Evolutionary conservation across 352 stramenopile genomes (phyloP).

Genomic region (Globisporangium spiculum): DNA sequence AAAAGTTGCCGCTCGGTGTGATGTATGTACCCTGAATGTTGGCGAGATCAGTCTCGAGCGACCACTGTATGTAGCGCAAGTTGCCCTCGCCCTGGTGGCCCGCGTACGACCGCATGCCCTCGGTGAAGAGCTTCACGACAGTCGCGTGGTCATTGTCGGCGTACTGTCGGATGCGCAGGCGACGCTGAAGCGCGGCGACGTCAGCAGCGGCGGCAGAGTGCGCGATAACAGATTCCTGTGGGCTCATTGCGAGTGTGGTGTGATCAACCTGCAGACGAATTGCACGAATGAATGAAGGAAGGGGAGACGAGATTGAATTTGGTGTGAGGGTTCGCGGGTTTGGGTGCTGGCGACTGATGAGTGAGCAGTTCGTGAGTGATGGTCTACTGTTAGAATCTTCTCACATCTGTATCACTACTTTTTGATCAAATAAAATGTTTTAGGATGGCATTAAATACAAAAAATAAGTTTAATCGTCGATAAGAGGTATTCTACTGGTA

Average conservation of each 20-base stretch:
- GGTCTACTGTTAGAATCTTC: not conserved
- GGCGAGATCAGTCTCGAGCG: constrained; percentile 27
- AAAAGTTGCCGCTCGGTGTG: constrained; percentile 36
- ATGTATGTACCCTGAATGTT: constrained; percentile 37
- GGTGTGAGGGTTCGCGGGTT: not conserved
- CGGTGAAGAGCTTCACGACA: constrained; percentile 16
- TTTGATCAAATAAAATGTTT: not conserved
- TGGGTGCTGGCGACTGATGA: not conserved
- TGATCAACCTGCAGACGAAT: not conserved
- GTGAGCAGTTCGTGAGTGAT: constrained; percentile 4
- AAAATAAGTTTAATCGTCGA: no score
- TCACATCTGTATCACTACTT: not conserved
- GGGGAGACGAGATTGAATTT: not conserved
- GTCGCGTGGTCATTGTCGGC: constrained; percentile 19
- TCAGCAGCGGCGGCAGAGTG: not conserved
- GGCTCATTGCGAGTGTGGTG: not conserved
- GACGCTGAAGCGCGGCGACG: not conserved
- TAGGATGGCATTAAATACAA: not conserved
- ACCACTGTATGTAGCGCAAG: constrained; percentile 20
- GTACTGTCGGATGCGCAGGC: constrained; percentile 26
- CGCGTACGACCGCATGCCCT: constrained; percentile 11
- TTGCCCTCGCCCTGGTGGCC: constrained; percentile 18
- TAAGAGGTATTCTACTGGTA: not conserved
- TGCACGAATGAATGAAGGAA: not conserved
- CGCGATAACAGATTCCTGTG: not conserved